These are phyloP conservation scores for Apiotrichum porosum DNA, from an alignment of 1,284 basidiomycete species.

Conservation along the genomic window DNA sequence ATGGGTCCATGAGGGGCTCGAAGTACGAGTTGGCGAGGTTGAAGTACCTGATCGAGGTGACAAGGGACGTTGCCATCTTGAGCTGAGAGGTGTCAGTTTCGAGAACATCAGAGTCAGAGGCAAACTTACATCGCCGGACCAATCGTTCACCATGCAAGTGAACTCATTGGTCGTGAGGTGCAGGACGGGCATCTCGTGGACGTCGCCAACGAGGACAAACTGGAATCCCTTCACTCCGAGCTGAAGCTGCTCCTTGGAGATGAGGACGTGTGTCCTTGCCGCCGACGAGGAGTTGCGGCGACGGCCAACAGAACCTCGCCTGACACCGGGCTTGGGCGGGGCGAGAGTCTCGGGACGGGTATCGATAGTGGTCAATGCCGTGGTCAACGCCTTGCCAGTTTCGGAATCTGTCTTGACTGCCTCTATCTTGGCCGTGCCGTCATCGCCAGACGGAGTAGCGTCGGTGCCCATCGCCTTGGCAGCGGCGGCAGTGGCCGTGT, in stretches of 20 bases:
- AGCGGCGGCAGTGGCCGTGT: slow-evolving; percentile 72
- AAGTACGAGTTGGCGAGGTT: slow-evolving; percentile 97
- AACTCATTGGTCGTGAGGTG: slow-evolving; percentile 85
- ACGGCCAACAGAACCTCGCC: slow-evolving; percentile 51
- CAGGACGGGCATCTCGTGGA: slow-evolving; percentile 90
- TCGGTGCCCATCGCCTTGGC: slow-evolving; percentile 29
- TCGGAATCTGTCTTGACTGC: neutral
- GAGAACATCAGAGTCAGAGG: slow-evolving; percentile 29
- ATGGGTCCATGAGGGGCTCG: slow-evolving; percentile 99
- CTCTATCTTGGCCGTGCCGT: neutral
- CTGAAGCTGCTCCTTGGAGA: slow-evolving; percentile 80
- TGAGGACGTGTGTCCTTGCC: slow-evolving; percentile 54
- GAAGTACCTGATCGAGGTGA: slow-evolving; percentile 87
- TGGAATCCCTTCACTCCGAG: slow-evolving; percentile 85
- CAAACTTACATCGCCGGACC: slow-evolving; percentile 94
- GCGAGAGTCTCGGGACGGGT: slow-evolving; percentile 20
- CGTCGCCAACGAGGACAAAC: slow-evolving; percentile 87
- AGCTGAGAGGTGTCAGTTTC: slow-evolving; percentile 50
- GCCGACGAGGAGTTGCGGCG: slow-evolving; percentile 37
- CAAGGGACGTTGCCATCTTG: slow-evolving; percentile 72
- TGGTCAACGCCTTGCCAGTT: neutral
- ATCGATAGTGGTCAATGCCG: neutral
- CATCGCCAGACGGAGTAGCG: neutral
- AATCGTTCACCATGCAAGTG: slow-evolving; percentile 77
- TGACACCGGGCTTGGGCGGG: slow-evolving; percentile 8